Conservation (phyloP, 1,284 basidiomycete genomes). For the Puccinia hordei region DNA sequence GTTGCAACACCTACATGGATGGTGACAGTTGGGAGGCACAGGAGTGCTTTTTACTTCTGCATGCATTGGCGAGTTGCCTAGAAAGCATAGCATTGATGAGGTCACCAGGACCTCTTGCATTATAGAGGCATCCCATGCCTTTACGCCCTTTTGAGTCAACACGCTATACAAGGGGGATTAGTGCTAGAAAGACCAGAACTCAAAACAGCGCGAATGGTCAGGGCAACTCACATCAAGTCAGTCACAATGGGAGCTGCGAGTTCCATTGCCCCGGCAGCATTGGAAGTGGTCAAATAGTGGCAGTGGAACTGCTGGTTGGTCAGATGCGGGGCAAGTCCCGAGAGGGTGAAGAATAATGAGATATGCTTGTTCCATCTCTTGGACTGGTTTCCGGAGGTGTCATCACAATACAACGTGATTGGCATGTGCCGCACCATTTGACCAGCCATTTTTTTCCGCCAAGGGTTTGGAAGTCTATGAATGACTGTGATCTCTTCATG, state of each 20-base stretch:
- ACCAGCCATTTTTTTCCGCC: too few relatives aligned
- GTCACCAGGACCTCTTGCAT: not conserved
- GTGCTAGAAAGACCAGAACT: too few relatives aligned
- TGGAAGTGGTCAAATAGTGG: slow-evolving; percentile 6
- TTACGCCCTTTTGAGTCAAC: not conserved
- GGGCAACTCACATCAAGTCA: not conserved
- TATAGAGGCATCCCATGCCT: not conserved
- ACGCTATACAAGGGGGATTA: too few relatives aligned
- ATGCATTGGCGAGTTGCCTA: slow-evolving; percentile 6
- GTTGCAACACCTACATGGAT: not conserved
- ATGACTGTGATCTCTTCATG: too few relatives aligned
- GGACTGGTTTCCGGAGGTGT: not conserved
- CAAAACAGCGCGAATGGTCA: too few relatives aligned
- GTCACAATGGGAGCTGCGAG: not conserved
- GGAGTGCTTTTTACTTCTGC: not conserved
- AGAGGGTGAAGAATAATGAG: not conserved
- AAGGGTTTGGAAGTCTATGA: too few relatives aligned
- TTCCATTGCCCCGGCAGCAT: slow-evolving; percentile 1
- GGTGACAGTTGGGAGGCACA: not conserved
- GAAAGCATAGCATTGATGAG: not conserved
- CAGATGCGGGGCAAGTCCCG: not conserved
- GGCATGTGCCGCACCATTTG: too few relatives aligned
- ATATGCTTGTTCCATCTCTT: slow-evolving; percentile 41
- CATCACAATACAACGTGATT: not conserved
- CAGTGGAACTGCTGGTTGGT: slow-evolving; percentile 8